Evolutionary conservation across 2,329 filamentous ascomycete species (phyloP), one percentile per base, ranked within the genome.

Genomic region (Penicillium verrucosum): DNA sequence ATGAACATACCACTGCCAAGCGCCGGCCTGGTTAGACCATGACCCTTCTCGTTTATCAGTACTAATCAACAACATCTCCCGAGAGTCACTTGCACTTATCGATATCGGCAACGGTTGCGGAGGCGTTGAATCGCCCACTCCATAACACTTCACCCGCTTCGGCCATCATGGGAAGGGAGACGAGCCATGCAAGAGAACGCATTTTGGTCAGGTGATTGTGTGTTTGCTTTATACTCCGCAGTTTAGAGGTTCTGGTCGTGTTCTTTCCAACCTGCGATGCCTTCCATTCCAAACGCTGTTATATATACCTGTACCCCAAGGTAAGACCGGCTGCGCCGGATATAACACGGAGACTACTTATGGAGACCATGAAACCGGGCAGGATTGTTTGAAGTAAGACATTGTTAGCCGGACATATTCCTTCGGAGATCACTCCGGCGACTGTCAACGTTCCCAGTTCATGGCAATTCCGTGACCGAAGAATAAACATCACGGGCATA

Each of bases 1-100:
- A 75, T 90, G 88, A 69, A 89, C 89, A 76, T 90, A 90, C 78
- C 88, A 90, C 72, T 90, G 87, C 74, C 88, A 90, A 0, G 85
- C 81, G 1, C 85, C 85, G 65, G 88, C 83, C 73, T 87, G 82
- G 71, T 85, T 88, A n/a, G 79, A 79, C 82, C 83, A 89, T 4
- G 82, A 85, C 86, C 86, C 75, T 77, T 52, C 2, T n/a, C 55
- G 18, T 16, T 1, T 30, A 38, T 51, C 21, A 52, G 45, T 16
- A 30, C 34, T 2, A 10, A 11, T 21, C 10, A 10, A 8, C 1
- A 16, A n/a, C n/a, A 25, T 5, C 14, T 6, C 3, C 1, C 2
- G n/a, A 3, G 12, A 4, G 1, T 9, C 7, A 23, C 29, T 12
- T 61, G 68, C 68, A 70, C 45, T 66, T 37, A 34, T 70, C 67